Evolutionary conservation across 108 stramenopile species (phyloP), one percentile per base, ranked within the genome.

Genomic region (Skeletonema marinoi): DNA sequence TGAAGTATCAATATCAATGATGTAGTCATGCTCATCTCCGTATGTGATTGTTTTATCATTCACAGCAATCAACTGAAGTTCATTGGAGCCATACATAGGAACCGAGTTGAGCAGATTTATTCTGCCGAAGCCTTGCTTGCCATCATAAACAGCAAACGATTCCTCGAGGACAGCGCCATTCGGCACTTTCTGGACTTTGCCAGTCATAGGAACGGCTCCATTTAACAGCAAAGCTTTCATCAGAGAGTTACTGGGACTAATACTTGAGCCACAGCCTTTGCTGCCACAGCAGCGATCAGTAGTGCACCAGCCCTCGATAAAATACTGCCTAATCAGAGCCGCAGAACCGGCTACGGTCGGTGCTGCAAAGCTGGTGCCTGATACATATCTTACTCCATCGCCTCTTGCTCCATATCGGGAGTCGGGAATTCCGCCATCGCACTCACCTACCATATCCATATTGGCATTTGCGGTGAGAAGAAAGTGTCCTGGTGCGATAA

Each of bases 261-360:
- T 69, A 12, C 83, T 61, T 41, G 82, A 71, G 8, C 83, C 87
- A 31, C 86, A 78, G 4, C 71, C 81, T 25, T 90, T 82, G n/a
- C 51, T 39, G 48, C 90, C 89, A 38, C 81, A 82, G 31, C 79
- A 80, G 36, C 48, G 32, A 19, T 73, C 54, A 33, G 77, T 66
- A 59, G 78, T 77, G 44, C 81, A 90, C 60, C 39, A 80, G 10
- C 88, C 91, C 36, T 91, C 91, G 33, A 58, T 66, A 59, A 92
- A 92, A 73, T 92, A 95, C 75, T 95, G 94, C 14, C 88, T 76
- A 29, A 97, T 48, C 13, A 97, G 71, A 12, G 94, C 92, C 0
- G 91, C 93, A 7, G 86, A 80, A 12, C 94, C 96, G 5, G 92
- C 87, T 19, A 91, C 87, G 12, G 89, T 70, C 19, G 96, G 96